Evolutionary conservation across 352 stramenopile genomes (phyloP).

Genomic region (Globisporangium orthogonon): DNA sequence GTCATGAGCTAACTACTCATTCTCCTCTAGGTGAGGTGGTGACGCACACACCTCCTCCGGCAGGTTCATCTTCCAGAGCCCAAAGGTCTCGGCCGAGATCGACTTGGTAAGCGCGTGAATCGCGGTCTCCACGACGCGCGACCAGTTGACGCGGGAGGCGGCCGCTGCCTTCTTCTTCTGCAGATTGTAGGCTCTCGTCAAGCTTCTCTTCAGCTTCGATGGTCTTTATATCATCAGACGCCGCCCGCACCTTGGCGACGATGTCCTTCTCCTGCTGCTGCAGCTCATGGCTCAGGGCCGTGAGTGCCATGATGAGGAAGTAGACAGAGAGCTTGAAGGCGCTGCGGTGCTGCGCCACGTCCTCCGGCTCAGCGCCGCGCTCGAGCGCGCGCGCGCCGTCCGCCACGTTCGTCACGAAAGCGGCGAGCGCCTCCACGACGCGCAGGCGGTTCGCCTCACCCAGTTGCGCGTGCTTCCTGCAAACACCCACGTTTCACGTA

Average conservation of each 20-base stretch:
- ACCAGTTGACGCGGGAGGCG: conserved; percentile 51
- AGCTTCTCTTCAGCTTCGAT: too few species aligned
- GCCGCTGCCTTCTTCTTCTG: conserved; percentile 27
- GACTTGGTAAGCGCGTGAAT: conserved; percentile 56
- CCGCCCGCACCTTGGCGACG: conserved; percentile 33
- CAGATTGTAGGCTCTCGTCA: background rate
- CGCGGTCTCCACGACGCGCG: conserved; percentile 52
- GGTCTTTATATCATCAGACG: too few species aligned
- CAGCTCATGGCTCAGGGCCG: conserved; percentile 39
- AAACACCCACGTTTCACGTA: background rate
- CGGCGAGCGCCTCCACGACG: conserved; percentile 54
- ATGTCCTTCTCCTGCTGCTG: conserved; percentile 53
- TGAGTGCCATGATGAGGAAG: conserved; percentile 60
- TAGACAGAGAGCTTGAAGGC: conserved; percentile 67
- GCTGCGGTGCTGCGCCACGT: conserved; percentile 34
- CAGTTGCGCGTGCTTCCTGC: conserved; percentile 43
- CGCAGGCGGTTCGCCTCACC: conserved; percentile 48
- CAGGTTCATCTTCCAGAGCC: conserved; percentile 75
- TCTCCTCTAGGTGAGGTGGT: too few species aligned
- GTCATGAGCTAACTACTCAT: too few species aligned
- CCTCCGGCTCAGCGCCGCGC: conserved; percentile 29
- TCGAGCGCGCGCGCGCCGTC: conserved; percentile 34
- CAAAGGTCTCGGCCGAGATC: conserved; percentile 53
- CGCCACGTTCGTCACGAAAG: conserved; percentile 55
- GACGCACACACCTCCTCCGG: conserved; percentile 54